Evolutionary conservation across 78 protist species (phyloP), one percentile per base, ranked within the genome.

Genomic region (Monocercomonoides exilis): DNA sequence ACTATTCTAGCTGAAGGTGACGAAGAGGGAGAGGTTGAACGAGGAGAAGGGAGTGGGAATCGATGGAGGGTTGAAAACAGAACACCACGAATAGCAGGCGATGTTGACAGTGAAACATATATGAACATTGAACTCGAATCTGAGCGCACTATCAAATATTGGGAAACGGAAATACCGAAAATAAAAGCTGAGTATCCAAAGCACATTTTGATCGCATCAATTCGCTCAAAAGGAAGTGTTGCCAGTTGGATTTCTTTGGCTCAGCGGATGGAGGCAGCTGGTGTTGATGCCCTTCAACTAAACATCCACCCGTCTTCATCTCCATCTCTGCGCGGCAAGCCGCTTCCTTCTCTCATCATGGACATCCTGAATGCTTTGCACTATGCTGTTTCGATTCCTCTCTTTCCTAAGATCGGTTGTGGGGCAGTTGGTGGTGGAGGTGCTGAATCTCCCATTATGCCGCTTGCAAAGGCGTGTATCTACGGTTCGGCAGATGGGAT

Each of bases 101-200:
- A 44, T 96, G 98, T 21, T 96, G 98, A 5, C 93, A 94, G 70
- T 97, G 95, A 89, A 91, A 94, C 41, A 87, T 97, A 94, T 94
- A 87, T 95, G 2, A 97, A 97, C 93, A 95, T 97, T 79, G 97
- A 95, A 79, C 89, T 97, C 38, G 94, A 96, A 81, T 89, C 95
- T 38, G 99, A 97, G 80, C 93, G 96, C 87, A 84, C 94, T 1
- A 90, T 94, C 43, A 93, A 90, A 54, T 96, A 97, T 90, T 97
- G 99, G 99, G 1, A 2, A 32, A 44, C 45, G 41, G 32, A 4
- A 32, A 21, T 86, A 32, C 46, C 33, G 35, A 43, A 46, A 34
- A 1, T 89, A 38, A 89, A 86, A 46, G 46, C 6, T 21, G 63
- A 86, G 34, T 85, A 79, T 77, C 91, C 91, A 54, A 3, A 86